Evolutionary conservation across 306 rosid genomes (phyloP), one percentile per base, ranked within the genome.

Genomic region (Nissolia schottii): DNA sequence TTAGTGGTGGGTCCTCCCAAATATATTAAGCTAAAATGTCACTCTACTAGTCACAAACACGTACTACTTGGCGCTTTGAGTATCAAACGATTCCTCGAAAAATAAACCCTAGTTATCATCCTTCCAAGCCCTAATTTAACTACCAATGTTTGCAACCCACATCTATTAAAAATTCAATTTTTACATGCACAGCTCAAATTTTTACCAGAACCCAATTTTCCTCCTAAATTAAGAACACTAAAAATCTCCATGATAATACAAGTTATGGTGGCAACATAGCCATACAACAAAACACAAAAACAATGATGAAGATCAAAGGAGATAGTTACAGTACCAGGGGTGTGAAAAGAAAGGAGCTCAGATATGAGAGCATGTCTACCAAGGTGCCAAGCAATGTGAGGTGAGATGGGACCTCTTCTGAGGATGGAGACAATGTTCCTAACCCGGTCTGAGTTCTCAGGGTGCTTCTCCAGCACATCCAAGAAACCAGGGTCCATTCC

Each of bases 381-480:
- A 4, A 51, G 56, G 56, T 85, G 71, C 96, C 93, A 93, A 50
- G 86, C 70, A 50, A 93, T 64, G 83, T 74, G 75, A 35, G 93
- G 86, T 4, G 96, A 80, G 57, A 93, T 85, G 0, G 98, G 97
- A 27, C 98, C 98, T 62, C 84, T 74, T 69, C 75, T 68, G 56
- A 93, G 97, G 29, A 90, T 93, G 7, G 97, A 93, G 4, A 93
- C 74, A 77, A 93, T 90, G 84, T 93, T 93, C 74, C 78, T 82
- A 25, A 93, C 38, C 48, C 98, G 80, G 67, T 93, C 96, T 0
- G 98, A 73, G 82, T 93, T 93, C 79, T 93, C 97, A 2, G 97
- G 98, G 74, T 90, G 98, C 53, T 87, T 90, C 7, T 93, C 98
- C 65, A 93, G 79, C 8, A 93, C 92, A 48, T 90, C 98, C 19